These are phyloP conservation scores for Fusarium chuoi DNA, from an alignment of 2,329 filamentous ascomycete species.

Conservation along the genomic window DNA sequence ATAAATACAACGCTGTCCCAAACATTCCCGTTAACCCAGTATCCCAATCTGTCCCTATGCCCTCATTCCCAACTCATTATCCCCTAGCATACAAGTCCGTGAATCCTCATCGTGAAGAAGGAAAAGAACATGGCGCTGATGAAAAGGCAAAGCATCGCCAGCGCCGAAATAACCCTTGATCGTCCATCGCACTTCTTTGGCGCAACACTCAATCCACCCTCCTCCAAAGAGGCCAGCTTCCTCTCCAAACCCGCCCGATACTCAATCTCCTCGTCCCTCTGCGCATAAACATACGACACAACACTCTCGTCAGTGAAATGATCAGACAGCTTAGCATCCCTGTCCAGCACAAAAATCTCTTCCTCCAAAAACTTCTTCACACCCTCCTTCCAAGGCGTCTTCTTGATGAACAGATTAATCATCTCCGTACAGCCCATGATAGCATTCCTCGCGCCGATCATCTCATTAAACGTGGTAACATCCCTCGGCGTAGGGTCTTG, in stretches of 20 bases:
- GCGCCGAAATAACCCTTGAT: neutral
- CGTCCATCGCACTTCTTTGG: neutral
- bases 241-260: neutral
- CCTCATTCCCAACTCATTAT: neutral
- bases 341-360: conserved; percentile 11
- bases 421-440: conserved; percentile 3
- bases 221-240: conserved; percentile 11
- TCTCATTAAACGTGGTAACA: conserved; percentile 19
- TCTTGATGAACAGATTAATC: conserved; percentile 12
- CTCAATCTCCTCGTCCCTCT: neutral
- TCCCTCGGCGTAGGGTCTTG: conserved; percentile 9
- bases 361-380: conserved; percentile 20
- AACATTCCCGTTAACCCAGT: neutral
- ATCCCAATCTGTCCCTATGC: neutral
- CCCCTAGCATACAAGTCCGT: neutral
- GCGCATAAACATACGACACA: conserved; percentile 1
- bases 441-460: conserved; percentile 16
- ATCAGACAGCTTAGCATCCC: conserved; percentile 9
- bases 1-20: conserved; percentile 7
- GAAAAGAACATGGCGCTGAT: neutral
- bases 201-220: neutral
- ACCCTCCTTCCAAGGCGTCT: conserved; percentile 13
- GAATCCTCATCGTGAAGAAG: neutral
- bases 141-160: neutral
- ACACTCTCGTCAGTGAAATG: conserved; percentile 22